These are phyloP conservation scores for Penicillium pulvis DNA, from an alignment of 495 filamentous ascomycete species.

Conservation along the genomic window DNA sequence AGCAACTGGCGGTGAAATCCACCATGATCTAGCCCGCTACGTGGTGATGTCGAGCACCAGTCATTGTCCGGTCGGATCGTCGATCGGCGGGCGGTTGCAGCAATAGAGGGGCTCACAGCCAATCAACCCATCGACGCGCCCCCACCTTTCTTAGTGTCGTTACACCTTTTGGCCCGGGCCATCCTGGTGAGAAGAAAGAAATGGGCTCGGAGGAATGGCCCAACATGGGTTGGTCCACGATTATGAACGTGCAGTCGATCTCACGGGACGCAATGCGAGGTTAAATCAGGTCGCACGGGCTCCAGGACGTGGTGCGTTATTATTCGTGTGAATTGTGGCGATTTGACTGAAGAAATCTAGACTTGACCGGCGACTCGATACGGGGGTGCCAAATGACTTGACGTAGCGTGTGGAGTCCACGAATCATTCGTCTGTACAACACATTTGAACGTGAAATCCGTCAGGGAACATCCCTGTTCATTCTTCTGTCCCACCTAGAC, in stretches of 20 bases:
- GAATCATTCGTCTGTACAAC: neutral
- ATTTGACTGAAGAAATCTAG: neutral
- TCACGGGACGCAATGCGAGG: constrained; percentile 39
- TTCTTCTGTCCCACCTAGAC: constrained; percentile 1
- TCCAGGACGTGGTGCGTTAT: constrained; percentile 18
- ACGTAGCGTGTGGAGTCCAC: too few relatives aligned
- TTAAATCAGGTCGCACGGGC: constrained; percentile 34
- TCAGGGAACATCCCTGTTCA: constrained; percentile 15
- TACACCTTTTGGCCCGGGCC: constrained; percentile 29
- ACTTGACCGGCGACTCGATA: neutral
- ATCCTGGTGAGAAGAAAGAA: constrained; percentile 12
- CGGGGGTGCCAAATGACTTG: neutral
- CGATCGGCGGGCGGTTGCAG: constrained; percentile 34
- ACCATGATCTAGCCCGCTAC: constrained; percentile 34
- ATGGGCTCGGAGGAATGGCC: constrained; percentile 13
- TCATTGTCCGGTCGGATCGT: constrained; percentile 34
- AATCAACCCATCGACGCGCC: constrained; percentile 1
- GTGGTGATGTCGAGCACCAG: constrained; percentile 32
- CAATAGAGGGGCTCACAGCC: neutral
- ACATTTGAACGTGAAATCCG: neutral
- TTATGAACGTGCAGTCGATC: constrained; percentile 37
- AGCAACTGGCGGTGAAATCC: constrained; percentile 36
- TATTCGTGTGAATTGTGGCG: constrained; percentile 10
- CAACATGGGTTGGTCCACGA: constrained; percentile 10
- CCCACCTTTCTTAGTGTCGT: constrained; percentile 15